Conservation (phyloP, 225 moss, liverwort and hornwort species). For the Pseudisothecium myosuroides region DNA sequence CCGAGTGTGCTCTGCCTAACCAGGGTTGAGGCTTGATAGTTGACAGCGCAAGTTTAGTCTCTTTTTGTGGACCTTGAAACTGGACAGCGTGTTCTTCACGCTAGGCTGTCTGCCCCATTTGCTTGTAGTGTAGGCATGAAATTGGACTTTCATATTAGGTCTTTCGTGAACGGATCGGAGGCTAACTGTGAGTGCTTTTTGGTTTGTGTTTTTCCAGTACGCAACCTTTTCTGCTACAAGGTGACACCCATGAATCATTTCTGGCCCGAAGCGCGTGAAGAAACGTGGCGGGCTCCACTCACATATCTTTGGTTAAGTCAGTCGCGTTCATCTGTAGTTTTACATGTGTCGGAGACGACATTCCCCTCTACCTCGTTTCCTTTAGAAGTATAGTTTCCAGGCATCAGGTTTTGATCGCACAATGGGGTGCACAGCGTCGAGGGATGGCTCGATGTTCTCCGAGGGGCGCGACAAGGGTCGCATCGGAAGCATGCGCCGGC, state of each 20-base stretch:
- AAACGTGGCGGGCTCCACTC: not conserved
- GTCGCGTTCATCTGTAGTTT: not conserved
- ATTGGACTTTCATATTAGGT: not conserved
- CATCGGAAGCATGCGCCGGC: constrained; percentile 20
- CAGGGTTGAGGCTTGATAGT: not conserved
- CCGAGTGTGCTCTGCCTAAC: not conserved
- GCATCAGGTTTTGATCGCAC: not conserved
- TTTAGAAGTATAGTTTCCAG: not conserved
- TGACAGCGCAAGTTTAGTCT: not conserved
- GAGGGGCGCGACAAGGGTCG: constrained; percentile 18
- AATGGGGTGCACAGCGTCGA: constrained; percentile 55
- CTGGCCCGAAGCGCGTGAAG: not conserved
- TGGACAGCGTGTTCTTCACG: not conserved
- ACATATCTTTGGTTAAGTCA: not conserved
- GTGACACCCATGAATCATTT: constrained; percentile 1
- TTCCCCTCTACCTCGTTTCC: not conserved
- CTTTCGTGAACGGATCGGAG: not conserved
- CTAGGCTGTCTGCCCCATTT: not conserved
- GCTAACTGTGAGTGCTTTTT: not conserved
- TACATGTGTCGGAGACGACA: constrained; percentile 6
- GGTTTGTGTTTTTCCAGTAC: not conserved
- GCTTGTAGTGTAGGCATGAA: not conserved
- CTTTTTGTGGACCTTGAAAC: not conserved
- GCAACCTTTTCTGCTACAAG: not conserved
- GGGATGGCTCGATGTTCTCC: constrained; percentile 4